Percentiles rank a stretch among this genome's conserved stretches.
Conservation (phyloP, 352 stramenopile species). For the Peronospora tabacina region DNA sequence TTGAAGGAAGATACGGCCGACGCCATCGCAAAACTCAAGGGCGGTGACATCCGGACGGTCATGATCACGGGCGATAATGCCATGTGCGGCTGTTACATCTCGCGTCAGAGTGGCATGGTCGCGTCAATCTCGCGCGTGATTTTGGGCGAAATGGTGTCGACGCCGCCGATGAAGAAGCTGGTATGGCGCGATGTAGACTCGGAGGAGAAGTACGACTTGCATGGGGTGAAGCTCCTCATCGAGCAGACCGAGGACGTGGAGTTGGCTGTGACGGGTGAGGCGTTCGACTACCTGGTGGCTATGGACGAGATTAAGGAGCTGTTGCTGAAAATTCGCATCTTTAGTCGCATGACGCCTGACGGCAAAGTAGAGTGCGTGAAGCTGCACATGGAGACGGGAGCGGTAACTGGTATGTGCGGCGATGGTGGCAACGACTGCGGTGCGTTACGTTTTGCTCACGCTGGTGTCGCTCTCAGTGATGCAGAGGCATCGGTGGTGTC, state of each 20-base stretch:
- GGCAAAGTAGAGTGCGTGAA: conserved; percentile 72
- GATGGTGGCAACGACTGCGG: conserved; percentile 89
- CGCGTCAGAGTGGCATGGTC: conserved; percentile 37
- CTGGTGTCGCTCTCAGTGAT: conserved; percentile 86
- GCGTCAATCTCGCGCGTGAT: conserved; percentile 26
- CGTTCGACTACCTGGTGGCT: conserved; percentile 62
- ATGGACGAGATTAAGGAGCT: conserved; percentile 53
- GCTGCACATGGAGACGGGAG: conserved; percentile 51
- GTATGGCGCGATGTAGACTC: conserved; percentile 47
- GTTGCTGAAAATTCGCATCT: conserved; percentile 65
- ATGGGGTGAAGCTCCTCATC: conserved; percentile 29
- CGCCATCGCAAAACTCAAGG: conserved; percentile 55
- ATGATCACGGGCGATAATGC: conserved; percentile 84
- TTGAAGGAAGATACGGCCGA: conserved; percentile 57
- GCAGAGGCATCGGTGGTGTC: conserved; percentile 83
- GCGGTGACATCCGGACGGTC: conserved; percentile 49
- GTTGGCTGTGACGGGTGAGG: conserved; percentile 60
- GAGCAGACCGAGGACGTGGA: conserved; percentile 31
- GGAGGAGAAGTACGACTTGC: conserved; percentile 27
- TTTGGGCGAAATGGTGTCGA: conserved; percentile 29
- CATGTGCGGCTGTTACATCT: conserved; percentile 46
- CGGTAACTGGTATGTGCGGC: conserved; percentile 76
- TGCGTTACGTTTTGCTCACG: conserved; percentile 85
- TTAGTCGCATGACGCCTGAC: conserved; percentile 68
- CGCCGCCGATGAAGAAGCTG: conserved; percentile 24